phyloP scores from a whole-genome alignment of 805 yeast genomes.

The Zygosaccharomyces lentus region DNA sequence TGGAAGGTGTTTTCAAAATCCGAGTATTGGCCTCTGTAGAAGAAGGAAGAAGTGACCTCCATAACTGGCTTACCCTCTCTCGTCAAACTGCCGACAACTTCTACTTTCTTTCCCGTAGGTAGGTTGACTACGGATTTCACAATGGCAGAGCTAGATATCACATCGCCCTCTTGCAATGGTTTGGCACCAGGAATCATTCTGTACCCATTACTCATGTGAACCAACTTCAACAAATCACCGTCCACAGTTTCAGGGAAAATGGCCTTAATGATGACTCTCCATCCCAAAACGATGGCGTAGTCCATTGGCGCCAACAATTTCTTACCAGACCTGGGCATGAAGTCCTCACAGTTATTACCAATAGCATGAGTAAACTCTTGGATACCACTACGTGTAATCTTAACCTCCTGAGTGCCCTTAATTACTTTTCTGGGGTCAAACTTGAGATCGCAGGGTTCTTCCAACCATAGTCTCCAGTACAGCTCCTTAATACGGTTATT shows the following conservation, averaged over 20 bases:
- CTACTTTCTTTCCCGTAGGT: slow-evolving; percentile 91
- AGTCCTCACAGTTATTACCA: slow-evolving; percentile 95
- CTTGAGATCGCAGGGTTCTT: slow-evolving; percentile 56
- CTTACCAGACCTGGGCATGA: slow-evolving; percentile 82
- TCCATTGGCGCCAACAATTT: slow-evolving; percentile 95
- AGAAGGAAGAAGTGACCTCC: slow-evolving; percentile 93
- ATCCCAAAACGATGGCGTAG: slow-evolving; percentile 95
- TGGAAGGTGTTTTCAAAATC: slow-evolving; percentile 93
- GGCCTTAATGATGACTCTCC: slow-evolving; percentile 98
- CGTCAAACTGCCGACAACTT: slow-evolving; percentile 83
- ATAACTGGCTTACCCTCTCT: slow-evolving; percentile 76
- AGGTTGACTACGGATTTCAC: slow-evolving; percentile 86
- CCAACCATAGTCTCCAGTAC: slow-evolving; percentile 97
- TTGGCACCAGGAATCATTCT: slow-evolving; percentile 87
- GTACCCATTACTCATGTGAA: slow-evolving; percentile 93
- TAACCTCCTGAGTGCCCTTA: slow-evolving; percentile 60
- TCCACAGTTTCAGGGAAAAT: slow-evolving; percentile 95
- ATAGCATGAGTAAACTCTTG: slow-evolving; percentile 94
- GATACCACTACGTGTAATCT: slow-evolving; percentile 70
- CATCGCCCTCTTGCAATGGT: slow-evolving; percentile 85
- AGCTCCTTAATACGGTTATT: slow-evolving; percentile 90
- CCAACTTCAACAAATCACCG: slow-evolving; percentile 91
- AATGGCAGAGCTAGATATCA: slow-evolving; percentile 75
- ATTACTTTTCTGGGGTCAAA: slow-evolving; percentile 69
- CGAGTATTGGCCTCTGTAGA: slow-evolving; percentile 86